Percentiles rank a stretch among this genome's conserved stretches.
Evolutionary conservation across 2,329 filamentous ascomycete genomes (phyloP).

Genomic region (Fusarium sp.): DNA sequence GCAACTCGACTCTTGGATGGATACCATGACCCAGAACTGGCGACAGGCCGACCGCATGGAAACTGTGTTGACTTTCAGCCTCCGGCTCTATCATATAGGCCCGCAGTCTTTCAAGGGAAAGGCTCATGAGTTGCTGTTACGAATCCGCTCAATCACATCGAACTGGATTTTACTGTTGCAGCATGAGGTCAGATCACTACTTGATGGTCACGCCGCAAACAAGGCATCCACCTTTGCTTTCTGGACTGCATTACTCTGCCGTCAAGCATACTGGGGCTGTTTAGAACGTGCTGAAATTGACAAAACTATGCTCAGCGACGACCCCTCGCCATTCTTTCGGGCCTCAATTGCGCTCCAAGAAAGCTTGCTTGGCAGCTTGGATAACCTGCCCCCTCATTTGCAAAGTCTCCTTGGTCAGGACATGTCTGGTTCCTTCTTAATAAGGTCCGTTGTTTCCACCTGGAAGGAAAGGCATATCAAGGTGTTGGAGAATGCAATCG

Average conservation of each 20-base stretch:
- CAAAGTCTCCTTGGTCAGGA: slow-evolving; percentile 40
- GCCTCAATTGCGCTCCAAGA: slow-evolving; percentile 49
- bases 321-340: slow-evolving; percentile 39
- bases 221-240: slow-evolving; percentile 59
- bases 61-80: slow-evolving; percentile 64
- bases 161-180: slow-evolving; percentile 65
- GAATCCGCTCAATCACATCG: slow-evolving; percentile 59
- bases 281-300: background rate
- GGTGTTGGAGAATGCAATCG: slow-evolving; percentile 42
- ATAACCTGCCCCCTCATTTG: slow-evolving; percentile 11
- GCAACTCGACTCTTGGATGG: slow-evolving; percentile 60
- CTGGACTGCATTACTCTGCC: slow-evolving; percentile 69
- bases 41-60: slow-evolving; percentile 71
- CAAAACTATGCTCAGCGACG: background rate
- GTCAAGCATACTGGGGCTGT: slow-evolving; percentile 52
- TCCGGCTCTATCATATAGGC: slow-evolving; percentile 54
- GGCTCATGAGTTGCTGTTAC: slow-evolving; percentile 55
- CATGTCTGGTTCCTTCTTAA: slow-evolving; percentile 24
- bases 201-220: slow-evolving; percentile 55
- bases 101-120: slow-evolving; percentile 13
- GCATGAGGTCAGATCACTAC: slow-evolving; percentile 57
- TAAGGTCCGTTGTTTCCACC: slow-evolving; percentile 9
- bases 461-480: slow-evolving; percentile 35
- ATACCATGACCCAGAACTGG: slow-evolving; percentile 66
- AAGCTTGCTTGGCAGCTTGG: slow-evolving; percentile 39